Percentiles rank a stretch among this genome's conserved stretches.
These are phyloP conservation scores for Podospora didyma DNA, from an alignment of 495 filamentous ascomycete species.

Conservation along the genomic window DNA sequence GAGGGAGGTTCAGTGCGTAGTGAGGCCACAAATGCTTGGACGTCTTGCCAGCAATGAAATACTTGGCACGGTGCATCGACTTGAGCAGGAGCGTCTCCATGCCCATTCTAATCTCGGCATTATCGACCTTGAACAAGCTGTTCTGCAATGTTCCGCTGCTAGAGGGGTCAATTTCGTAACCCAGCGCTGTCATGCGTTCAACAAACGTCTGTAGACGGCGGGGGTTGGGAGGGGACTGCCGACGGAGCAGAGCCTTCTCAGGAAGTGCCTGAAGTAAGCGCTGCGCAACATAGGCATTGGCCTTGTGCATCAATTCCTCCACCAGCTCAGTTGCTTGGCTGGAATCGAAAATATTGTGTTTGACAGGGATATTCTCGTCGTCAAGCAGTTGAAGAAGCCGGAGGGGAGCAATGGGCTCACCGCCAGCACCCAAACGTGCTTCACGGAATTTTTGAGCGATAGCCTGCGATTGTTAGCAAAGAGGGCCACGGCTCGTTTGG, in stretches of 20 bases:
- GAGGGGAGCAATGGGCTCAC: slow-evolving; percentile 73
- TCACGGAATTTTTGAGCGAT: slow-evolving; percentile 86
- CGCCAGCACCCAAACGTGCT: slow-evolving; percentile 72
- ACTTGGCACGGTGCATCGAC: slow-evolving; percentile 93
- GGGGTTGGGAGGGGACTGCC: slow-evolving; percentile 78
- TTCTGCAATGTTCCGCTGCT: slow-evolving; percentile 89
- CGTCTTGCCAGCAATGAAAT: slow-evolving; percentile 75
- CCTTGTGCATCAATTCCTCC: slow-evolving; percentile 89
- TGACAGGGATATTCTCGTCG: slow-evolving; percentile 95
- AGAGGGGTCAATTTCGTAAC: slow-evolving; percentile 80
- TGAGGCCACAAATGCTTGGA: slow-evolving; percentile 72
- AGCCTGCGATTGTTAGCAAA: slow-evolving; percentile 46
- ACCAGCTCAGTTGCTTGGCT: slow-evolving; percentile 87
- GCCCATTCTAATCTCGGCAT: slow-evolving; percentile 84
- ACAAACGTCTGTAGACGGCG: slow-evolving; percentile 86
- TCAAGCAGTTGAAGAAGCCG: slow-evolving; percentile 92
- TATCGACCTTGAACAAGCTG: slow-evolving; percentile 86
- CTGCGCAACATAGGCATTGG: slow-evolving; percentile 83
- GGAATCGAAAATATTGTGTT: slow-evolving; percentile 92
- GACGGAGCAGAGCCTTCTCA: slow-evolving; percentile 87
- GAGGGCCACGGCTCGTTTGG: not conserved
- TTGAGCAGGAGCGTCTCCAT: slow-evolving; percentile 96
- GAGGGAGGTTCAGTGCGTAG: slow-evolving; percentile 85
- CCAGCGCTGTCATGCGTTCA: slow-evolving; percentile 87
- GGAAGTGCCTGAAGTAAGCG: slow-evolving; percentile 74